phyloP scores from a whole-genome alignment of 2,329 filamentous ascomycete species.

The Aspergillus uvarum region DNA sequence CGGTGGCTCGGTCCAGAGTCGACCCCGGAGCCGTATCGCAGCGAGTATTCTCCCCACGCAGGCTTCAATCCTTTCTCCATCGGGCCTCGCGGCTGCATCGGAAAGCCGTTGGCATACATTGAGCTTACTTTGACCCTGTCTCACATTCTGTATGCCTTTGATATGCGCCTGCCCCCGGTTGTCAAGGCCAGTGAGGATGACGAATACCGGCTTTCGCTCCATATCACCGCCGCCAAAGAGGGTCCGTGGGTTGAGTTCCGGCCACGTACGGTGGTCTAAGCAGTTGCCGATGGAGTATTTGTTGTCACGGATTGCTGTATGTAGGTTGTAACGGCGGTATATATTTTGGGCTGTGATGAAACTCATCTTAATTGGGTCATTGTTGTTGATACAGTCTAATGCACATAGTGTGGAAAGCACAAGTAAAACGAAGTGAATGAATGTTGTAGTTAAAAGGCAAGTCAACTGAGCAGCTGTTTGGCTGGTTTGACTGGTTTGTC shows the following conservation, averaged over 20 bases:
- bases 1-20: constrained; percentile 29
- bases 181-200: neutral
- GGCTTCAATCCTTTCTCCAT: neutral
- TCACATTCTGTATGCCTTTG: neutral
- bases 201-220: neutral
- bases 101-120: neutral
- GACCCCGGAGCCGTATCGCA: neutral
- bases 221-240: neutral
- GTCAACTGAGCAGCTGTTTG: no score
- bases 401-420: neutral
- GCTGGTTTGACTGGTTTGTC: no score
- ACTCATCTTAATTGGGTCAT: neutral
- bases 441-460: no score
- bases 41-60: neutral
- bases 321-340: neutral
- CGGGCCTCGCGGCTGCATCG: neutral
- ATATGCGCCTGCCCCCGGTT: neutral
- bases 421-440: no score
- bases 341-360: neutral
- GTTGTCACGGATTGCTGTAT: neutral
- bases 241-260: neutral
- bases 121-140: neutral
- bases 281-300: neutral
- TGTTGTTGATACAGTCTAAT: neutral
- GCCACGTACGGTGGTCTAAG: neutral